These are phyloP conservation scores for Perilla frutescens DNA, from an alignment of 257 asterid species.

Conservation along the genomic window DNA sequence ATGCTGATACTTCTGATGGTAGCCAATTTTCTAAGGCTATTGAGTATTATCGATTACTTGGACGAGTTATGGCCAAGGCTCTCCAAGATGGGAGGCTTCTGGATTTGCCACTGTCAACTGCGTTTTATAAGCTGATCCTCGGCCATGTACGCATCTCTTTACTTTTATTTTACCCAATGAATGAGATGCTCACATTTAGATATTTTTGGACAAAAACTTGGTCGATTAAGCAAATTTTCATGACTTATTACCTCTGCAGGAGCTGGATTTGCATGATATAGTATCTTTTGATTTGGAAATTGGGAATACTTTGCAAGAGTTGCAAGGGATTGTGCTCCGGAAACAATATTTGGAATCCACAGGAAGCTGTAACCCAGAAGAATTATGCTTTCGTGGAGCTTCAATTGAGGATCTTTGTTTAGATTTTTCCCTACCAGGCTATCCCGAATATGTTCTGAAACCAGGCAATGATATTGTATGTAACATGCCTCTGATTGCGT, in stretches of 20 bases:
- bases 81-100: slow-evolving; percentile 98
- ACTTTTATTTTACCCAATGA: slow-evolving; percentile 1
- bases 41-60: slow-evolving; percentile 83
- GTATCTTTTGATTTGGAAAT: slow-evolving; percentile 77
- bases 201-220: slow-evolving; percentile 2
- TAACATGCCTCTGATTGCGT: slow-evolving; percentile 16
- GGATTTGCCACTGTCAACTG: slow-evolving; percentile 86
- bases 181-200: not conserved
- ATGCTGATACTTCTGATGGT: slow-evolving; percentile 68
- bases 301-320: slow-evolving; percentile 85
- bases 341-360: slow-evolving; percentile 66
- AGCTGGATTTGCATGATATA: slow-evolving; percentile 90
- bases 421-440: slow-evolving; percentile 95
- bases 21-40: slow-evolving; percentile 66
- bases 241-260: slow-evolving; percentile 54
- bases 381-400: slow-evolving; percentile 73
- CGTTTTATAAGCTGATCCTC: slow-evolving; percentile 86
- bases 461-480: slow-evolving; percentile 73
- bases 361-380: slow-evolving; percentile 58
- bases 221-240: slow-evolving; percentile 9
- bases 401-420: slow-evolving; percentile 87
- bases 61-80: slow-evolving; percentile 97
- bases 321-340: slow-evolving; percentile 86
- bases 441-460: slow-evolving; percentile 82
- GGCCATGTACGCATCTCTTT: slow-evolving; percentile 65